Evolutionary conservation across 2,329 filamentous ascomycete genomes (phyloP).

Genomic region (Periconia sp.): DNA sequence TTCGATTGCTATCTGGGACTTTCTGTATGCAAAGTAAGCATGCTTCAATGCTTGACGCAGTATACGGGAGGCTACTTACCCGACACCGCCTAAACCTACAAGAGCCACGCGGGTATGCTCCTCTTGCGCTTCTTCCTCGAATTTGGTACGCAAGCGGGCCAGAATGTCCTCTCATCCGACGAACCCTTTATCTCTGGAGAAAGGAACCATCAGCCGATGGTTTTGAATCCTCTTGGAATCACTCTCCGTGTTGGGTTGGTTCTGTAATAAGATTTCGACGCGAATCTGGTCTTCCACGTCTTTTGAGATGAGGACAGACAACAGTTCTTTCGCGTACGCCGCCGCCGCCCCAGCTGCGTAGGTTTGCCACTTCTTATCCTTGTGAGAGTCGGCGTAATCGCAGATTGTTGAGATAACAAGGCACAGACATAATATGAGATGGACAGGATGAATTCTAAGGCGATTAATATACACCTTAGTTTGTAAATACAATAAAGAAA

Average conservation of each 20-base stretch:
- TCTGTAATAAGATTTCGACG: too few species aligned
- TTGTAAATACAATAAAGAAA: too few species aligned
- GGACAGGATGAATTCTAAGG: too few species aligned
- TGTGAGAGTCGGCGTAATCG: slow-evolving; percentile 21
- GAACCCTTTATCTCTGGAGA: slow-evolving; percentile 7
- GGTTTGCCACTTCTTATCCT: slow-evolving; percentile 19
- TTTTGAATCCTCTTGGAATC: background rate
- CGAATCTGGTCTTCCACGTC: too few species aligned
- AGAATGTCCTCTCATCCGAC: slow-evolving; percentile 11
- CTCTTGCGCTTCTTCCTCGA: slow-evolving; percentile 8
- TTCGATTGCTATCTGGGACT: slow-evolving; percentile 17
- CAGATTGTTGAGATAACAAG: slow-evolving; percentile 19
- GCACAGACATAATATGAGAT: too few species aligned
- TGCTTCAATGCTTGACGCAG: background rate
- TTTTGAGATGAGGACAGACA: too few species aligned
- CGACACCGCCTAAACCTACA: slow-evolving; percentile 16
- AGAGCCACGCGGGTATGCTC: slow-evolving; percentile 14
- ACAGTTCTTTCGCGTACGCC: slow-evolving; percentile 16
- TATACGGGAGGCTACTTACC: slow-evolving; percentile 11
- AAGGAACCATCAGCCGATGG: slow-evolving; percentile 7
- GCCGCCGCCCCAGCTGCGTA: slow-evolving; percentile 16
- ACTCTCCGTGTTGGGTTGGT: too few species aligned
- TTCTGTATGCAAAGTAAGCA: slow-evolving; percentile 8
- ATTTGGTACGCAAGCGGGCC: background rate
- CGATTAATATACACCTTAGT: too few species aligned